These are phyloP conservation scores for Scedosporium minutisporum DNA, from an alignment of 2,329 filamentous ascomycete species.

Conservation along the genomic window DNA sequence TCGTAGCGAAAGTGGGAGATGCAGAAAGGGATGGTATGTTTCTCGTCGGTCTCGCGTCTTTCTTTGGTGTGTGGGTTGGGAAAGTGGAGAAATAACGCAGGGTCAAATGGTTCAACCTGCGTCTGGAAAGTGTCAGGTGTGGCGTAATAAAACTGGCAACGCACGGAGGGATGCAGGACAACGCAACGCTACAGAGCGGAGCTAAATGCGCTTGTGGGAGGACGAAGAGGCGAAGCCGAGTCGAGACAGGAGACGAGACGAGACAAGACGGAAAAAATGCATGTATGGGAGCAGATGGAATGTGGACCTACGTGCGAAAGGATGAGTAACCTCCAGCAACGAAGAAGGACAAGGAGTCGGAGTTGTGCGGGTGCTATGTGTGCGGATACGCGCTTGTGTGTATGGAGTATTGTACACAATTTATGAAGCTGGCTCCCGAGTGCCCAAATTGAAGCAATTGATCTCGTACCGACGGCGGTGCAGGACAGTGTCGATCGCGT, in stretches of 20 bases:
- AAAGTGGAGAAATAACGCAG: slow-evolving; percentile 1
- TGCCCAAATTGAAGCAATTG: background rate
- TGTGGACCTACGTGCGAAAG: background rate
- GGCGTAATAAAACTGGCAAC: background rate
- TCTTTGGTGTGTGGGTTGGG: background rate
- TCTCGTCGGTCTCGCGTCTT: background rate
- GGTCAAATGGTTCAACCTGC: background rate
- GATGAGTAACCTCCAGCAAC: background rate
- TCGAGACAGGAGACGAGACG: background rate
- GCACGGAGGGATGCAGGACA: background rate
- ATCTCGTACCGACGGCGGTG: background rate
- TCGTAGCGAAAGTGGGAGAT: background rate
- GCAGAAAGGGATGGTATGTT: background rate
- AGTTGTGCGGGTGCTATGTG: background rate
- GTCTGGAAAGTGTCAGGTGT: slow-evolving; percentile 2
- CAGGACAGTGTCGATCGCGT: background rate
- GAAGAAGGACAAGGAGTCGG: background rate
- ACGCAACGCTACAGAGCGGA: background rate
- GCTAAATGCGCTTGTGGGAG: background rate
- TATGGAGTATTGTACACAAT: background rate
- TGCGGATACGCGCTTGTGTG: background rate
- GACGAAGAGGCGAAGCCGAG: background rate
- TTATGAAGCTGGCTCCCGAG: background rate
- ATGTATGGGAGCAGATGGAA: background rate
- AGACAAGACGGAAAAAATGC: background rate